Evolutionary conservation across 1,139 yeast species (phyloP), one percentile per base, ranked within the genome.

Genomic region (Yamadazyma blattariae): DNA sequence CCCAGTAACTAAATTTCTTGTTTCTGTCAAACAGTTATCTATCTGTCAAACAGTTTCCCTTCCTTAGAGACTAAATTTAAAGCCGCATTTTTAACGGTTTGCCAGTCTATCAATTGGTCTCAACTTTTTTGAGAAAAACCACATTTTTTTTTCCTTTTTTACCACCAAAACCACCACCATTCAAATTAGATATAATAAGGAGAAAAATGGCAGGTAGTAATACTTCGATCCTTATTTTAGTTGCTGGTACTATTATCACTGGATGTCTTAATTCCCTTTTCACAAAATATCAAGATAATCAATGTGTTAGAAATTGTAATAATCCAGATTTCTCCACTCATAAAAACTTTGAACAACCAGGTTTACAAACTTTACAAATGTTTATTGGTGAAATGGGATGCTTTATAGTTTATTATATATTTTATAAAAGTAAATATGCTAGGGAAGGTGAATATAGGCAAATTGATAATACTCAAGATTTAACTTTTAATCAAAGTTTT

Each of bases 301-400:
- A 82, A 51, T 82, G 89, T 59, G 83, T 84, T 4, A 64, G 57
- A 17, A 62, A 79, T 47, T 81, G 89, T 52, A 58, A 59, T 25
- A 67, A 64, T 29, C 72, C 77, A 1, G 67, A 64, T 28, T 42
- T 54, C 3, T 46, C 64, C 4, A 57, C 60, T 12, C 74, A 67
- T 34, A 55, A 59, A 29, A 58, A 64, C 40, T 85, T 83, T 50
- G 85, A 84, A 47, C 92, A 85, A 56, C 95, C 95, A 0, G 89
- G 82, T 4, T 59, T 85, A 29, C 95, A 85, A 53, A 82, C 94
- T 1, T 64, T 82, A 21, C 94, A 85, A 56, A 85, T 85, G 95
- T 85, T 85, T 51, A 56, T 82, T 5, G 95, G 94, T 15, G 95
- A 85, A 50, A 57, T 76, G 32, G 57, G 66, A 18, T 69, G 79